These are phyloP conservation scores for Scleromitrula shiraiana DNA, from an alignment of 2,329 filamentous ascomycete genomes.

Conservation along the genomic window DNA sequence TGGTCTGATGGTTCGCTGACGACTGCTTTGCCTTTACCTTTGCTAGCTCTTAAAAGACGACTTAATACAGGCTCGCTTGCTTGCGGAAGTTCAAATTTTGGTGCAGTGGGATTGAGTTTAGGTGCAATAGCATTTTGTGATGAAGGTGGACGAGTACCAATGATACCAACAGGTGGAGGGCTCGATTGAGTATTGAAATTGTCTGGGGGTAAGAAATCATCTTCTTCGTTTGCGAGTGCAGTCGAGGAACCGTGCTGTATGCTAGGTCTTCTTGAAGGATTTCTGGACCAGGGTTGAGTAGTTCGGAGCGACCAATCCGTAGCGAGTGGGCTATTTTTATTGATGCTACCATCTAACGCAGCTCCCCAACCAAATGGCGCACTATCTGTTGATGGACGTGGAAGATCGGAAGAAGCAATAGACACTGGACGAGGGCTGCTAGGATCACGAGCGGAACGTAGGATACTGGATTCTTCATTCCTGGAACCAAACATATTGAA, in stretches of 20 bases:
- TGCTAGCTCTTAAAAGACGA: constrained; percentile 33
- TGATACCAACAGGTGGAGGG: constrained; percentile 53
- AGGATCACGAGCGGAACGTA: constrained; percentile 46
- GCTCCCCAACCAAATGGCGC: constrained; percentile 62
- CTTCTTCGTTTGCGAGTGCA: constrained; percentile 52
- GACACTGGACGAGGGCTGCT: constrained; percentile 59
- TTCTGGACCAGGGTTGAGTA: constrained; percentile 59
- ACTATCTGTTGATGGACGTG: constrained; percentile 71
- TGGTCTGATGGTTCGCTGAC: constrained; percentile 28
- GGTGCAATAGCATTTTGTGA: constrained; percentile 44
- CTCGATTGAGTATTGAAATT: constrained; percentile 44
- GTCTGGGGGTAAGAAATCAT: constrained; percentile 54
- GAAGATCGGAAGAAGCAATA: constrained; percentile 61
- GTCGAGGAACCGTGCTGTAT: constrained; percentile 68
- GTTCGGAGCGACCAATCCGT: constrained; percentile 41
- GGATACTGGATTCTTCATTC: constrained; percentile 32
- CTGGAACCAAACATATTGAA: constrained; percentile 44
- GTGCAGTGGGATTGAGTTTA: constrained; percentile 78
- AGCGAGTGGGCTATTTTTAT: constrained; percentile 43
- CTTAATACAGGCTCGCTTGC: constrained; percentile 55
- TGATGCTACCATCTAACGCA: constrained; percentile 39
- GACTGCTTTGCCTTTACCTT: constrained; percentile 36
- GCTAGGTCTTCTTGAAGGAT: constrained; percentile 72
- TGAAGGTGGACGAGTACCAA: constrained; percentile 63
- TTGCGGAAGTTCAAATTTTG: constrained; percentile 59